A percentile compares a stretch with the other conserved stretches of the same genome.
Conservation (phyloP, 495 filamentous ascomycete genomes). For the Penicillium roqueforti region DNA sequence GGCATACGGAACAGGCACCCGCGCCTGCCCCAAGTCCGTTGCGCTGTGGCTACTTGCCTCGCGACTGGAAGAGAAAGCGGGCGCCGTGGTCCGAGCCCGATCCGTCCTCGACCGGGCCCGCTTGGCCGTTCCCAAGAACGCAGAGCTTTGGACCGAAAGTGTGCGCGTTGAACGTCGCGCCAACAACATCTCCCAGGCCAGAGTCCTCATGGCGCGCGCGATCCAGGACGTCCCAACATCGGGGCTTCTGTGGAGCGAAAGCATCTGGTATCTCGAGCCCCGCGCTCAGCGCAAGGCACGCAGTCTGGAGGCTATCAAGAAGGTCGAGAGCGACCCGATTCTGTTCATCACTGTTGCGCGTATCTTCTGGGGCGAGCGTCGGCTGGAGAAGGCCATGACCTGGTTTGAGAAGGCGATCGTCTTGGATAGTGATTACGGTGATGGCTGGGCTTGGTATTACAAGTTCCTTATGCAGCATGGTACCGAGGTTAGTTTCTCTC, state of each 20-base stretch:
- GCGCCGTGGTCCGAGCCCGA: constrained; percentile 83
- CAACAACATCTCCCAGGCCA: constrained; percentile 75
- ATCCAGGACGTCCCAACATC: constrained; percentile 85
- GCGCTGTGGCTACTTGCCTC: constrained; percentile 86
- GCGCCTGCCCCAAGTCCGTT: constrained; percentile 76
- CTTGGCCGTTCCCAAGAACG: constrained; percentile 76
- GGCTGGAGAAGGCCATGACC: constrained; percentile 82
- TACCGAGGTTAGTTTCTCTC: constrained; percentile 52
- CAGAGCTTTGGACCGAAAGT: constrained; percentile 85
- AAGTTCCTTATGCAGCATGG: constrained; percentile 90
- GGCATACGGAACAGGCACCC: constrained; percentile 83
- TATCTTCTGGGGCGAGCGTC: constrained; percentile 74
- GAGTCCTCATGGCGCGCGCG: constrained; percentile 86
- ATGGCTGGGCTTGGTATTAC: constrained; percentile 98
- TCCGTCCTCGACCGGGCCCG: constrained; percentile 87
- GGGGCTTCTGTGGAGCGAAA: constrained; percentile 89
- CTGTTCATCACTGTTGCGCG: constrained; percentile 74
- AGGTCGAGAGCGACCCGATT: constrained; percentile 85
- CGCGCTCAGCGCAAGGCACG: constrained; percentile 88
- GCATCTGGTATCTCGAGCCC: constrained; percentile 87
- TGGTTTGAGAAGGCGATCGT: constrained; percentile 97
- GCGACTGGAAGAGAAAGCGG: constrained; percentile 79
- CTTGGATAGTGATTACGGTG: constrained; percentile 78
- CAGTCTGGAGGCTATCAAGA: constrained; percentile 90
- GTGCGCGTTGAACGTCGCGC: constrained; percentile 90